These are phyloP conservation scores for button mushroom (Agaricus bisporus) DNA, from an alignment of 768 basidiomycete species.

Conservation along the genomic window DNA sequence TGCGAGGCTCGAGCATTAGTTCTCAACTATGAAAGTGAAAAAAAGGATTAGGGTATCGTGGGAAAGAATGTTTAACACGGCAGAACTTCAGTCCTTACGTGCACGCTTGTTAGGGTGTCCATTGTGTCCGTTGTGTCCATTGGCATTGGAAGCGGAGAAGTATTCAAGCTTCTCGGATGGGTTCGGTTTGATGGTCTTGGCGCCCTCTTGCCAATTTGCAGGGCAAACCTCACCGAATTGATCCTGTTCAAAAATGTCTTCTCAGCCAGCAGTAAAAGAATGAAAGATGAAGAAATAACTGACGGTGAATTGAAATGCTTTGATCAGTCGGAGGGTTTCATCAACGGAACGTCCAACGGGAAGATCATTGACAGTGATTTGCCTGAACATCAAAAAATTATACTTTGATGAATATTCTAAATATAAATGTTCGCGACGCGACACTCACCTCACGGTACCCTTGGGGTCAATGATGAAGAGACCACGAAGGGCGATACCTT, in stretches of 20 bases:
- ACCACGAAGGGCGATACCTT: constrained; percentile 84
- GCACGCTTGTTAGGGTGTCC: constrained; percentile 47
- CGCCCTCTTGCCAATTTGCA: constrained; percentile 80
- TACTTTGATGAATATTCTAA: not conserved
- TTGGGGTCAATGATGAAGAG: constrained; percentile 85
- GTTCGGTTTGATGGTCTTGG: constrained; percentile 78
- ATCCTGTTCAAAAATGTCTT: constrained; percentile 40
- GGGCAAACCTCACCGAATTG: constrained; percentile 92
- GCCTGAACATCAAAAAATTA: constrained; percentile 32
- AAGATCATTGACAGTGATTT: constrained; percentile 88
- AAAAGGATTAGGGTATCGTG: not conserved
- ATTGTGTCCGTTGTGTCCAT: constrained; percentile 25
- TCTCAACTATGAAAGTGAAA: not conserved
- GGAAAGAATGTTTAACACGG: not conserved
- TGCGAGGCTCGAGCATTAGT: not conserved
- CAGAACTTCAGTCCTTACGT: constrained; percentile 38
- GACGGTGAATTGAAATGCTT: constrained; percentile 91
- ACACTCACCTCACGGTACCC: constrained; percentile 54
- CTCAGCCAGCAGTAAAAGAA: not conserved
- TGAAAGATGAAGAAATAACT: constrained; percentile 17
- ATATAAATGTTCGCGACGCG: not conserved
- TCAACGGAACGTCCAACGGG: constrained; percentile 95
- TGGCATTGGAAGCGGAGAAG: constrained; percentile 40
- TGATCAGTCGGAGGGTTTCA: constrained; percentile 84
- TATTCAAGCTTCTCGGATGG: constrained; percentile 71